phyloP scores from a whole-genome alignment of 139 green algal genomes.

The Monoraphidium neglectum region DNA sequence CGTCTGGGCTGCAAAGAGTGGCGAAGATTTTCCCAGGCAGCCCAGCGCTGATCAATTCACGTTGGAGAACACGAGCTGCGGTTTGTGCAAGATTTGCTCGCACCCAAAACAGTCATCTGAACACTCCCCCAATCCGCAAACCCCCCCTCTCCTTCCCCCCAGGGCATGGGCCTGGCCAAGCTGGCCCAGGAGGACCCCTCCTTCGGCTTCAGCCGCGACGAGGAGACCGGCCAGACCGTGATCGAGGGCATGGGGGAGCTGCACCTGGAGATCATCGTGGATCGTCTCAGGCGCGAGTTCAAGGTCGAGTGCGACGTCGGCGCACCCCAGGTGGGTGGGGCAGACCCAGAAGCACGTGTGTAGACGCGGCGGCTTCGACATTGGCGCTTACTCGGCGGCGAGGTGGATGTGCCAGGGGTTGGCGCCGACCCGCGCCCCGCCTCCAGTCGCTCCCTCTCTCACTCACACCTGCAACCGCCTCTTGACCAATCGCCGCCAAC shows the following conservation, averaged over 20 bases:
- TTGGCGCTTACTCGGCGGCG: too few species aligned
- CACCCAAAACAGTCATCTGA: too few species aligned
- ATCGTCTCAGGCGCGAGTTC: constrained; percentile 96
- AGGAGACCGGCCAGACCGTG: constrained; percentile 95
- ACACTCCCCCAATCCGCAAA: too few species aligned
- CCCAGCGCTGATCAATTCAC: too few species aligned
- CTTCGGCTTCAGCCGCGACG: constrained; percentile 93
- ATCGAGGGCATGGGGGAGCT: constrained; percentile 99
- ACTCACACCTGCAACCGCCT: neutral
- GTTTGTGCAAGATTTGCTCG: too few species aligned
- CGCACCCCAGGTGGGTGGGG: constrained; percentile 74
- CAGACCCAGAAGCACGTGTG: neutral
- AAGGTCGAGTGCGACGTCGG: constrained; percentile 95
- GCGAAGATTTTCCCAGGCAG: too few species aligned
- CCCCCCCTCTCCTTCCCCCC: too few species aligned
- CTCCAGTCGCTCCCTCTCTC: too few species aligned
- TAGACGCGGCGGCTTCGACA: neutral
- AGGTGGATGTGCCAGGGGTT: neutral
- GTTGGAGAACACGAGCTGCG: too few species aligned
- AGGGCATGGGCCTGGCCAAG: constrained; percentile 92
- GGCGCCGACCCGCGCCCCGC: too few species aligned
- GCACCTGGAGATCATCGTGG: constrained; percentile 99
- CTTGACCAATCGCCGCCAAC: neutral
- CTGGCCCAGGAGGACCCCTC: constrained; percentile 98
- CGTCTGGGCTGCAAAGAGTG: too few species aligned